phyloP scores from a whole-genome alignment of 495 filamentous ascomycete genomes.

The Neurospora terricola region DNA sequence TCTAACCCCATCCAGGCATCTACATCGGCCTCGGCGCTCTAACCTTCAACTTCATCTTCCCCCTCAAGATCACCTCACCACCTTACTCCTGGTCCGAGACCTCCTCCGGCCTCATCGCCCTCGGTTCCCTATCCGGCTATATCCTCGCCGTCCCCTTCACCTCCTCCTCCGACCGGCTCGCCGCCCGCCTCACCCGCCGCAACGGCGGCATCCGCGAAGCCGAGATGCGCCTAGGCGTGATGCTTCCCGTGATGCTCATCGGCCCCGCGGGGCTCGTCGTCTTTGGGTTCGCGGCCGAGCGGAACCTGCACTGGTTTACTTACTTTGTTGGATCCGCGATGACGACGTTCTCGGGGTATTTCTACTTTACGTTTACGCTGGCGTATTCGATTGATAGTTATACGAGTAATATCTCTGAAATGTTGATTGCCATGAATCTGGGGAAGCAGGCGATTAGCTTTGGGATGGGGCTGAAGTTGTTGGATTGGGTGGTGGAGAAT shows the following conservation, averaged over 20 bases:
- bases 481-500: conserved; percentile 46
- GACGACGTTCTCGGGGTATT: conserved; percentile 42
- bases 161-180: conserved; percentile 44
- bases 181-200: conserved; percentile 42
- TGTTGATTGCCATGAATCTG: conserved; percentile 60
- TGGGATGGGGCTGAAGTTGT: conserved; percentile 48
- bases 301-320: conserved; percentile 44
- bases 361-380: conserved; percentile 52
- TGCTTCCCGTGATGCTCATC: conserved; percentile 44
- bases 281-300: conserved; percentile 45
- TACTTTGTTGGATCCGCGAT: conserved; percentile 46
- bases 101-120: conserved; percentile 45
- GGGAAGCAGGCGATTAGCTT: conserved; percentile 58
- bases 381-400: conserved; percentile 52
- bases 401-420: conserved; percentile 47
- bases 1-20: conserved; percentile 27
- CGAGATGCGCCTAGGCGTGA: conserved; percentile 50
- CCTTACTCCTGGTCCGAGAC: conserved; percentile 50
- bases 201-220: conserved; percentile 50
- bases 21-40: conserved; percentile 51
- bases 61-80: conserved; percentile 41
- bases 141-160: conserved; percentile 47
- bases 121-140: conserved; percentile 44
- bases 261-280: conserved; percentile 44
- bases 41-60: conserved; percentile 52